phyloP scores from a whole-genome alignment of 2,329 filamentous ascomycete species.

The Sclerotinia spermophila region DNA sequence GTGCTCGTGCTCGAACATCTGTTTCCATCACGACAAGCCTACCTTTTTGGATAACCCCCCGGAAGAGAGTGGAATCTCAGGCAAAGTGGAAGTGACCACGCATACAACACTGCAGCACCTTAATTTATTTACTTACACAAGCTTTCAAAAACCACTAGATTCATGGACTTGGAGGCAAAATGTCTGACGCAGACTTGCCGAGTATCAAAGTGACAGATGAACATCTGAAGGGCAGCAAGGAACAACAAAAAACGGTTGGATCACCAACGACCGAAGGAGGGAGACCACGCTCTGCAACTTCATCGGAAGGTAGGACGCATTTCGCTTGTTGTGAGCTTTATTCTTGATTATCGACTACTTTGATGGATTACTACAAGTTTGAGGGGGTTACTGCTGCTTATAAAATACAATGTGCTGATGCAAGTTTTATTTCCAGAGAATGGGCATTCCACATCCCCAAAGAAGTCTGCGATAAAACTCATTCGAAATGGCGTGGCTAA shows the following conservation, averaged over 20 bases:
- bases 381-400: background rate
- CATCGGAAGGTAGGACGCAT: conserved; percentile 34
- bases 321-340: background rate
- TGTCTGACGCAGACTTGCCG: conserved; percentile 34
- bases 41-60: background rate
- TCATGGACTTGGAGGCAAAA: conserved; percentile 30
- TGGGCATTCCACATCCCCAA: conserved; percentile 26
- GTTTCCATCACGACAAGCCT: conserved; percentile 10
- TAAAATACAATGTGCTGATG: conserved; percentile 15
- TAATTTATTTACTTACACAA: background rate
- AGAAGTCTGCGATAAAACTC: conserved; percentile 31
- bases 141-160: conserved; percentile 11
- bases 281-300: conserved; percentile 33
- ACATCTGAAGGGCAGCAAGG: conserved; percentile 26
- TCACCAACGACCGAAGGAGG: conserved; percentile 34
- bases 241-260: conserved; percentile 24
- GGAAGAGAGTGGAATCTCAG: background rate
- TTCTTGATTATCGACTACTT: background rate
- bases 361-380: background rate
- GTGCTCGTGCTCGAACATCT: conserved; percentile 12
- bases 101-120: background rate
- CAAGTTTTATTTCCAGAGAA: conserved; percentile 25
- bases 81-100: conserved; percentile 4
- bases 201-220: conserved; percentile 35
- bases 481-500: conserved; percentile 30